Conservation (phyloP, 306 rosid genomes). For the Rosa lucieae region DNA sequence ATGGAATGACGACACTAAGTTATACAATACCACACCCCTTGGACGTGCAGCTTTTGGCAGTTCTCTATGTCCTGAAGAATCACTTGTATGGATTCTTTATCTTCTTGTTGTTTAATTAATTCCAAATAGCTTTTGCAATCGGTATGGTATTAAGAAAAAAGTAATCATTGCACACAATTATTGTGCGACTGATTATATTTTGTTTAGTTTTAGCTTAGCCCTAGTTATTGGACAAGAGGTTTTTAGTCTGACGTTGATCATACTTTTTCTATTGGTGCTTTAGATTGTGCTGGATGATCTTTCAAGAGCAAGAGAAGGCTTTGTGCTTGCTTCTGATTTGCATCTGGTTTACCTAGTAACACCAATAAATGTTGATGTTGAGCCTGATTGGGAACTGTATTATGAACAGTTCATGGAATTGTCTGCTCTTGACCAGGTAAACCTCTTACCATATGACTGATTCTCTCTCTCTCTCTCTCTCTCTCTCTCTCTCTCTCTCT, state of each 20-base stretch:
- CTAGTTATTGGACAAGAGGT: conserved; percentile 6
- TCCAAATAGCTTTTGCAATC: background rate
- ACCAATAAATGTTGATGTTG: conserved; percentile 86
- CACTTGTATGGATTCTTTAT: conserved; percentile 62
- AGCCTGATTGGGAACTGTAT: conserved; percentile 94
- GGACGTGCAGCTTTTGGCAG: conserved; percentile 97
- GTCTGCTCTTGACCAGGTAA: conserved; percentile 88
- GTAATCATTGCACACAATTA: background rate
- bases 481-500: background rate
- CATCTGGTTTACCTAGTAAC: conserved; percentile 93
- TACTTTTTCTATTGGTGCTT: conserved; percentile 26
- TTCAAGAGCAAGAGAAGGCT: conserved; percentile 98
- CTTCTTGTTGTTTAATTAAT: conserved; percentile 1
- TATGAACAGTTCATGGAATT: conserved; percentile 76
- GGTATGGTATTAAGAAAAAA: background rate
- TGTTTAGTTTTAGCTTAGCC: conserved; percentile 1
- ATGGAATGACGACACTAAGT: conserved; percentile 87
- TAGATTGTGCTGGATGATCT: conserved; percentile 94
- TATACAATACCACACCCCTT: conserved; percentile 87
- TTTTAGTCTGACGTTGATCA: conserved; percentile 16
- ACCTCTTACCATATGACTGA: conserved; percentile 9
- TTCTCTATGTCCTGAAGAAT: conserved; percentile 95
- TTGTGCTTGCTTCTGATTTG: conserved; percentile 96
- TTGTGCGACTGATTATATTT: background rate
- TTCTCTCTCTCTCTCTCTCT: background rate